Base-by-base conservation (phyloP, 257 asterid genomes). In the Nicotiana benthamiana region DNA sequence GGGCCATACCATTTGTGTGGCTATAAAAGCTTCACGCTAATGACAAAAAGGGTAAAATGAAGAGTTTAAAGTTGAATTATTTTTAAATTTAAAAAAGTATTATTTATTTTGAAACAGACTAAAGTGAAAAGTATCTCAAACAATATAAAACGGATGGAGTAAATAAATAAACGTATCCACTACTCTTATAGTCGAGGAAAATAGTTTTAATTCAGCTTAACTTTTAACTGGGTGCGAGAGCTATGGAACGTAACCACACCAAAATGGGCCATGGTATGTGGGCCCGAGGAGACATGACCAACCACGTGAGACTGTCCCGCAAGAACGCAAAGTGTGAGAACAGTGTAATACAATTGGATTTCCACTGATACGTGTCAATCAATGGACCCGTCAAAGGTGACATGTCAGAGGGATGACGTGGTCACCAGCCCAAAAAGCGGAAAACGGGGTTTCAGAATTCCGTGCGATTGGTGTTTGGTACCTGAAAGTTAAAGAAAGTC, bases 221-320 rank as follows among this genome's bases (percentile, higher is more conserved):
- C 64, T 60, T 75, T 82, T 54, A 48, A 84, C 64, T 89, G 83
- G 87, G 90, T 81, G 83, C 74, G 84, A 82, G 83, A 18, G 87
- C 86, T 80, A 86, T 60, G 20, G 68, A 64, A 77, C 80, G 90
- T 83, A 86, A 86, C 87, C 88, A 82, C 83, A 81, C 85, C 89
- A 84, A 70, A 83, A 79, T 24, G 78, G 87, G 87, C 88, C 81
- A 84, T 82, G 90, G 90, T 62, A 76, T 8, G 93, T 84, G 95
- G 98, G 86, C 84, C 94, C 91, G 9, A 0, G 2, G 1, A 34
- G 90, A 88, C 86, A 87, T 88, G 93, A 88, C 90, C 76, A 81
- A 84, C 89, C 98, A 91, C 92, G 92, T 89, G 98, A 91, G 88
- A 80, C 63, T 90, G 96, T 90, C 90, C 68, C 40, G 68, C 32